Conservation (phyloP, 352 stramenopile genomes). For the Pythium periplocum region DNA sequence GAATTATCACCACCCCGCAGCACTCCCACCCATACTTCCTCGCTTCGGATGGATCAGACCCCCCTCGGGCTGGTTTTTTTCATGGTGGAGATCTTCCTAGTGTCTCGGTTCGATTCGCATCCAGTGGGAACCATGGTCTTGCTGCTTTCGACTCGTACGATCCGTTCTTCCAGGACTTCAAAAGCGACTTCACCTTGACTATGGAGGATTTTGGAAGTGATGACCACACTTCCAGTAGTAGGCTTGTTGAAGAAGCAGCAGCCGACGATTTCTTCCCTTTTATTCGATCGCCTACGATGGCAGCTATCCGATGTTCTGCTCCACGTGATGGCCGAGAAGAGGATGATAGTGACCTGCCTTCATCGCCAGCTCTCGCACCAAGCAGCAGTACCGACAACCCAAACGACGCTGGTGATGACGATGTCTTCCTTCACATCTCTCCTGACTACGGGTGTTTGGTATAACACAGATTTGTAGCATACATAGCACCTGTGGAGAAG, state of each 20-base stretch:
- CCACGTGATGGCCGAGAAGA: conserved; percentile 2
- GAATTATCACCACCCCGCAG: conserved; percentile 7
- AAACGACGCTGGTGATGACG: conserved; percentile 35
- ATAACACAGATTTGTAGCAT: conserved; percentile 16
- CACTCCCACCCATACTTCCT: conserved; percentile 5
- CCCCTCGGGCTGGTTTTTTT: neutral
- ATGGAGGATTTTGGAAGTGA: conserved; percentile 38
- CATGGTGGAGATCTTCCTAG: conserved; percentile 11
- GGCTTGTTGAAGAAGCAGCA: neutral
- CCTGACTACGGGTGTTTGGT: conserved; percentile 80
- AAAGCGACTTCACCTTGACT: conserved; percentile 31
- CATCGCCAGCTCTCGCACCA: too few species aligned
- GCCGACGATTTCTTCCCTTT: conserved; percentile 21
- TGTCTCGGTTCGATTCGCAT: conserved; percentile 20
- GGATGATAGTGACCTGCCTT: conserved; percentile 1
- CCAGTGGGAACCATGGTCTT: conserved; percentile 7
- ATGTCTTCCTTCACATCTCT: conserved; percentile 83
- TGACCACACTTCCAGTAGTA: conserved; percentile 5
- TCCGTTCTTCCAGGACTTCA: conserved; percentile 39
- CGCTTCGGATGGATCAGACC: neutral
- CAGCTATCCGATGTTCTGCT: conserved; percentile 10
- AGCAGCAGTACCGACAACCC: too few species aligned
- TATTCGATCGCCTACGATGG: conserved; percentile 23
- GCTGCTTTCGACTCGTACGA: conserved; percentile 32
- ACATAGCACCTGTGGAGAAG: too few species aligned